These are phyloP conservation scores for Blastomyces percursus DNA, from an alignment of 2,329 filamentous ascomycete genomes.

Conservation along the genomic window DNA sequence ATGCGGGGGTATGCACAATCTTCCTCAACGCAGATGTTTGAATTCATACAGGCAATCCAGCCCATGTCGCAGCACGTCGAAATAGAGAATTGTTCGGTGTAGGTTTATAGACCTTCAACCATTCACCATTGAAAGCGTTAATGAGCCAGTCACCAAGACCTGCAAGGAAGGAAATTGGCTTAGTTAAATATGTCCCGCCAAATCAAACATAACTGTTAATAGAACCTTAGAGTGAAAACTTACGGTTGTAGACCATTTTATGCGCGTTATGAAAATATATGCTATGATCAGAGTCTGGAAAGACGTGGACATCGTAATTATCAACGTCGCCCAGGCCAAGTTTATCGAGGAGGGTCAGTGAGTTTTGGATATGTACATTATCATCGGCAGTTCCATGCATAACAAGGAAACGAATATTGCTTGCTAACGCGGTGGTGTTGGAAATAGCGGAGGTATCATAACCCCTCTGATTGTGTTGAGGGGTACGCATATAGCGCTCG, in stretches of 20 bases:
- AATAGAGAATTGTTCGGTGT: slow-evolving; percentile 33
- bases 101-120: slow-evolving; percentile 52
- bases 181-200: background rate
- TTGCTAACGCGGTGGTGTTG: slow-evolving; percentile 60
- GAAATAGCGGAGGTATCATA: slow-evolving; percentile 65
- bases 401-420: slow-evolving; percentile 77
- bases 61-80: slow-evolving; percentile 9
- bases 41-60: background rate
- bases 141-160: slow-evolving; percentile 66
- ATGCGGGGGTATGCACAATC: background rate
- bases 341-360: slow-evolving; percentile 73
- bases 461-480: slow-evolving; percentile 65
- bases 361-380: slow-evolving; percentile 96
- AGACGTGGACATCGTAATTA: slow-evolving; percentile 95
- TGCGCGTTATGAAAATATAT: slow-evolving; percentile 95
- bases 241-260: slow-evolving; percentile 82
- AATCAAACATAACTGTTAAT: background rate
- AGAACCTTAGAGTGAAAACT: slow-evolving; percentile 32
- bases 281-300: slow-evolving; percentile 89
- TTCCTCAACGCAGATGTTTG: background rate
- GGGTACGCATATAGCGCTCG: slow-evolving; percentile 94
- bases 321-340: slow-evolving; percentile 70
- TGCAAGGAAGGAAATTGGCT: slow-evolving; percentile 11
- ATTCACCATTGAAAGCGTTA: slow-evolving; percentile 96
- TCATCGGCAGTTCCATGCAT: slow-evolving; percentile 98